Base-by-base conservation (phyloP, 2,329 filamentous ascomycete genomes). In the Microdochium nivale region DNA sequence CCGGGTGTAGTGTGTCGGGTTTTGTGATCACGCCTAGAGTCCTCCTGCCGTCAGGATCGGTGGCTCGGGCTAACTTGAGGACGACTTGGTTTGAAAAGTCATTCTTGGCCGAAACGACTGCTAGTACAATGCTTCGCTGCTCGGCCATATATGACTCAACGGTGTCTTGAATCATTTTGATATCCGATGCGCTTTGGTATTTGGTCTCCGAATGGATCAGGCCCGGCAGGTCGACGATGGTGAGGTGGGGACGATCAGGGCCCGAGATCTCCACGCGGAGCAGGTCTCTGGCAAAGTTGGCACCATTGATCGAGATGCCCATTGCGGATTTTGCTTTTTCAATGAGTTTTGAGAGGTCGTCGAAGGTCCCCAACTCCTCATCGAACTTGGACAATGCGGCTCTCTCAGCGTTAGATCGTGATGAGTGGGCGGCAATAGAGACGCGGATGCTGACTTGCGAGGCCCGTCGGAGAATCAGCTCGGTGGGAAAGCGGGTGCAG, bases 401-500 rank as follows among this genome's bases (percentile, higher is more conserved):
- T 48, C 61, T 57, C 19, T 70, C 64, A 2, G 57, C 44, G 0
- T 53, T 55, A 1, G 58, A 53, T 2, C 67, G 57, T 2, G 62
- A 60, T 0, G 55, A 53, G 13, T 68, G 67, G 0, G 71, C 68
- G 9, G 59, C 56, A 47, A 74, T 72, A 3, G 63, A 66, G 13
- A 74, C 61, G 3, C 58, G 64, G 16, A 76, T 67, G 1, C 60
- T 60, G 0, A 62, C 52, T 0, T 64, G 53, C 0, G 62, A 21
- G 2, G 65, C 65, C 10, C 74, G 72, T 19, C 81, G 75, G 3
- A 86, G 70, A 13, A 82, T 70, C 21, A 86, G 66, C 61, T 86
- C 80, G 0, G 81, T 86, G 0, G 81, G 75, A 54, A 86, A 86
- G 0, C 79, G 72, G 0, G 83, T 86, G 62, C 81, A 86, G 0